These are phyloP conservation scores for Thymus quinquecostatus DNA, from an alignment of 257 asterid genomes.

Conservation along the genomic window DNA sequence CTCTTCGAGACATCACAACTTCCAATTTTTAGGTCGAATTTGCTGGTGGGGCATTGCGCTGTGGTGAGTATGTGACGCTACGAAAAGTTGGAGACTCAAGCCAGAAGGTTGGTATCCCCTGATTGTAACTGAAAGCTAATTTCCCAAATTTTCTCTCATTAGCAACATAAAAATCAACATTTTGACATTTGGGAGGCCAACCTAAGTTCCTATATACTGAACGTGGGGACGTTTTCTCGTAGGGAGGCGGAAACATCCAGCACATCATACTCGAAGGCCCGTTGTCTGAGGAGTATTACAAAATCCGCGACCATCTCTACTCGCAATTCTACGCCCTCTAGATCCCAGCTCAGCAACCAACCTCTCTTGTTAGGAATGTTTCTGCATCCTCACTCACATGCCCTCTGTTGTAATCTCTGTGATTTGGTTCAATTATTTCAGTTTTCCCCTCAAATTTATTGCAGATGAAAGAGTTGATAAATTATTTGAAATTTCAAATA, in stretches of 20 bases:
- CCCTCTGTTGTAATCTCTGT: constrained; percentile 6
- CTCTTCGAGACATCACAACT: neutral
- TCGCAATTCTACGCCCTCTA: constrained; percentile 87
- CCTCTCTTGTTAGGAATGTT: neutral
- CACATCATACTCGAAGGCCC: constrained; percentile 97
- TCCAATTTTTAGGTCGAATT: constrained; percentile 69
- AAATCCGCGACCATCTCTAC: constrained; percentile 74
- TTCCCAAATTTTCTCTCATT: constrained; percentile 4
- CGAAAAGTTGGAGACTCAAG: constrained; percentile 92
- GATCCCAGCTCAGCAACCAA: neutral
- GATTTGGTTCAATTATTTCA: too few relatives aligned
- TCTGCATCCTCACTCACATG: neutral
- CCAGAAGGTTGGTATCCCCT: constrained; percentile 70
- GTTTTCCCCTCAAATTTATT: neutral
- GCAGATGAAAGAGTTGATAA: neutral
- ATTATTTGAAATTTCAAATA: neutral
- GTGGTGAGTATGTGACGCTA: constrained; percentile 90
- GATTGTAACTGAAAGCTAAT: constrained; percentile 8
- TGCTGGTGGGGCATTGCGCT: constrained; percentile 86
- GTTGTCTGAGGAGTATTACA: constrained; percentile 86
- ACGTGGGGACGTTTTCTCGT: constrained; percentile 25
- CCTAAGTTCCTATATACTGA: constrained; percentile 8
- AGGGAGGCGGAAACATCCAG: constrained; percentile 85
- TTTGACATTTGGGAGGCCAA: neutral
- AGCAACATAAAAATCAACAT: constrained; percentile 1